A percentile compares a stretch with the other conserved stretches of the same genome.
Evolutionary conservation across 2,329 filamentous ascomycete species (phyloP).

Genomic region (Claviceps africana): DNA sequence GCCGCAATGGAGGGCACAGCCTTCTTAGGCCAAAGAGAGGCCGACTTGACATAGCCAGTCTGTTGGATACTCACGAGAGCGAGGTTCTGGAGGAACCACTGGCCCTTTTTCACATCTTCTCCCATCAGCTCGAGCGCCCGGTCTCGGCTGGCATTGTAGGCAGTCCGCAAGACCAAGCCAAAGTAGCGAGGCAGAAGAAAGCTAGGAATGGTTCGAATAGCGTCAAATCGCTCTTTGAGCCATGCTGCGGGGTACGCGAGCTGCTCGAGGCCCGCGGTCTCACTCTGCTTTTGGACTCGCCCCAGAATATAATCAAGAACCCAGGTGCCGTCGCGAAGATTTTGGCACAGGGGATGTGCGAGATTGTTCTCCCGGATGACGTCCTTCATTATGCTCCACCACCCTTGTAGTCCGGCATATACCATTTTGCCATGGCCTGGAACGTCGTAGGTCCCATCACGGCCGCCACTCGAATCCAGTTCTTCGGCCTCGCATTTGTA

Average conservation of each 20-base stretch:
- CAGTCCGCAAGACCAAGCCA: slow-evolving; percentile 72
- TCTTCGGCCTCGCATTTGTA: slow-evolving; percentile 88
- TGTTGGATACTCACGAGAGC: slow-evolving; percentile 87
- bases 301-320: slow-evolving; percentile 75
- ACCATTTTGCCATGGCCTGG: slow-evolving; percentile 74
- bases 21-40: slow-evolving; percentile 77
- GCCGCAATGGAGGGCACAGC: slow-evolving; percentile 78
- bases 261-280: slow-evolving; percentile 45
- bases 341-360: slow-evolving; percentile 84
- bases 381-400: slow-evolving; percentile 83
- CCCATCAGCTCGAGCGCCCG: slow-evolving; percentile 68
- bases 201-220: slow-evolving; percentile 69
- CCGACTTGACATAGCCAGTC: slow-evolving; percentile 77
- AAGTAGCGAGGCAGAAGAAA: slow-evolving; percentile 92
- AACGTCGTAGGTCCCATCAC: slow-evolving; percentile 79
- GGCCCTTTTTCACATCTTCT: slow-evolving; percentile 61
- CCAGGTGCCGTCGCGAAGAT: slow-evolving; percentile 85
- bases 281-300: slow-evolving; percentile 59
- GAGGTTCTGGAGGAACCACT: slow-evolving; percentile 78
- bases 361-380: slow-evolving; percentile 83
- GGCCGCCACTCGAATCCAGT: slow-evolving; percentile 60
- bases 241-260: slow-evolving; percentile 57
- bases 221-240: slow-evolving; percentile 74
- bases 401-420: slow-evolving; percentile 94
- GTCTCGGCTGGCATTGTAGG: slow-evolving; percentile 72